phyloP scores from a whole-genome alignment of 2,329 filamentous ascomycete species.

The Botrytis sinoallii region DNA sequence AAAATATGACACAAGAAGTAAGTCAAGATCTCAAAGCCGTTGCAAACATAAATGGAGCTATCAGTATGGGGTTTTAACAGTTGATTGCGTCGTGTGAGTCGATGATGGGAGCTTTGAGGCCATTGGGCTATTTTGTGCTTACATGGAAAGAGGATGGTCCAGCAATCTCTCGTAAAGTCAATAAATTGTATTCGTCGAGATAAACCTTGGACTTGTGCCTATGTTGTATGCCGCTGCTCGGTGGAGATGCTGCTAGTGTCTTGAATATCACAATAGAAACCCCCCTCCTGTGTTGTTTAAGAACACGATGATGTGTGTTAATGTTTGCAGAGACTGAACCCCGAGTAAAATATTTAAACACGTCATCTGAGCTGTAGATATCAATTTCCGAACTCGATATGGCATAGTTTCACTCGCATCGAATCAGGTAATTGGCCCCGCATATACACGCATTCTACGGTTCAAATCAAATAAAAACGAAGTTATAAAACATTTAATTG shows the following conservation, averaged over 20 bases:
- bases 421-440: background rate
- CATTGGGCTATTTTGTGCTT: background rate
- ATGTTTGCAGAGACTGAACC: background rate
- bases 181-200: background rate
- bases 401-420: background rate
- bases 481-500: background rate
- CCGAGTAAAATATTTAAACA: background rate
- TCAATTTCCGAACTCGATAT: background rate
- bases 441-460: background rate
- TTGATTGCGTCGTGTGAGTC: background rate
- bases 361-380: too few relatives aligned
- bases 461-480: background rate
- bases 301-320: background rate
- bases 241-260: background rate
- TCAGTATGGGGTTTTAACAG: background rate
- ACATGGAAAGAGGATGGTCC: background rate
- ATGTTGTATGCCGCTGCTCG: background rate
- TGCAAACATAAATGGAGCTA: background rate
- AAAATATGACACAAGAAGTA: background rate
- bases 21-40: background rate
- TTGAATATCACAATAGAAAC: background rate
- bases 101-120: background rate
- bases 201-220: background rate
- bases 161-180: too few relatives aligned
- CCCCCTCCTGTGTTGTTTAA: background rate